A percentile compares a stretch with the other conserved stretches of the same genome.
These are phyloP conservation scores for Rhodamnia argentea DNA, from an alignment of 345 rosid species.

Conservation along the genomic window DNA sequence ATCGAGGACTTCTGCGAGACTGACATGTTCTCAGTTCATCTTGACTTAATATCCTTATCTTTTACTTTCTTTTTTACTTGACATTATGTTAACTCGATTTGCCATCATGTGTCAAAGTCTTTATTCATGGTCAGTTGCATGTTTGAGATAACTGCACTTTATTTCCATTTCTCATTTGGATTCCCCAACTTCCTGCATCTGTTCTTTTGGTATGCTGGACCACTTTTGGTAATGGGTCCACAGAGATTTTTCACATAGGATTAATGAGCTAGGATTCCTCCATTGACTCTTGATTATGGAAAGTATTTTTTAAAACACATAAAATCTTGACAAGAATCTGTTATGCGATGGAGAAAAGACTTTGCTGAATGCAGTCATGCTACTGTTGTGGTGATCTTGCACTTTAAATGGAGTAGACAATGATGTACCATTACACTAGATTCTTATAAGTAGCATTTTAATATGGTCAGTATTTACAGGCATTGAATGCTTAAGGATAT, in stretches of 20 bases:
- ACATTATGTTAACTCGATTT: background rate
- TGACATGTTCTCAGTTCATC: slow-evolving; percentile 72
- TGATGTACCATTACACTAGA: background rate
- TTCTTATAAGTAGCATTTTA: background rate
- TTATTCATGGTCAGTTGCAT: background rate
- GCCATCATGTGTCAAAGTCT: background rate
- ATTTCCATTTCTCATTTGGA: background rate
- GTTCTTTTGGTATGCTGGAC: background rate
- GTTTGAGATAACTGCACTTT: background rate
- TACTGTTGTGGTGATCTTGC: background rate
- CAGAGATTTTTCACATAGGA: background rate
- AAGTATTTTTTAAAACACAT: background rate
- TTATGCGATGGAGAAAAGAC: background rate
- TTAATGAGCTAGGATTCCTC: background rate
- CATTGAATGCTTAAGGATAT: background rate
- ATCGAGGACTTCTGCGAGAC: slow-evolving; percentile 84
- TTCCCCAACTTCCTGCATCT: background rate
- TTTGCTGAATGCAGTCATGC: background rate
- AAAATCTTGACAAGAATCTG: background rate
- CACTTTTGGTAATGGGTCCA: background rate
- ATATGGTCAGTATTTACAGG: background rate
- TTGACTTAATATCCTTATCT: slow-evolving; percentile 76
- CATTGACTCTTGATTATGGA: background rate
- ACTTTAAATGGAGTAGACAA: background rate
- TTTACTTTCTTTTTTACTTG: background rate